phyloP scores from a whole-genome alignment of 768 basidiomycete genomes.

The Boletus bicolor region DNA sequence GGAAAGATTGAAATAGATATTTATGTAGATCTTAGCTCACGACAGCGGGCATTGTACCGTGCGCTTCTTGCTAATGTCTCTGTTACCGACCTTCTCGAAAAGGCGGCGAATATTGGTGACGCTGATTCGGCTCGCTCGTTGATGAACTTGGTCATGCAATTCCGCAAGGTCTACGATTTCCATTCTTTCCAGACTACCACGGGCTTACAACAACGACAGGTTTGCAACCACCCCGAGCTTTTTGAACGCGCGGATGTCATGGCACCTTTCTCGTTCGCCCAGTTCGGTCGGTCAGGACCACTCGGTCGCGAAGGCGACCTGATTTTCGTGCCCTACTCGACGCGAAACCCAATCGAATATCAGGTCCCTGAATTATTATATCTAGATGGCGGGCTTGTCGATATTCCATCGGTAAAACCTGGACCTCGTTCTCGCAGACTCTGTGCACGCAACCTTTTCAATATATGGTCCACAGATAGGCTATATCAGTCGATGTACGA shows the following conservation, averaged over 20 bases:
- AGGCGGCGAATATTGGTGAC: conserved; percentile 88
- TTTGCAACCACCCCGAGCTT: conserved; percentile 97
- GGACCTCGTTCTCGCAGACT: conserved; percentile 47
- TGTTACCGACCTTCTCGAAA: conserved; percentile 88
- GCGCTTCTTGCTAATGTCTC: conserved; percentile 91
- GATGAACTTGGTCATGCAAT: conserved; percentile 99
- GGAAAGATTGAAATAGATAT: conserved; percentile 92
- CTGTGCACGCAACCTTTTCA: conserved; percentile 65
- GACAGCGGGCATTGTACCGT: conserved; percentile 87
- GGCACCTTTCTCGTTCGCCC: conserved; percentile 87
- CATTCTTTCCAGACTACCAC: background rate
- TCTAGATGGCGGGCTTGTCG: conserved; percentile 69
- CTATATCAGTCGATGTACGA: conserved; percentile 67
- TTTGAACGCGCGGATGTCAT: conserved; percentile 97
- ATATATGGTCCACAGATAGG: conserved; percentile 88
- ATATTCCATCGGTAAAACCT: conserved; percentile 58
- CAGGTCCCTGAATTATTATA: conserved; percentile 73
- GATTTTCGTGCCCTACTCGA: conserved; percentile 78
- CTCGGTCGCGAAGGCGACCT: conserved; percentile 88
- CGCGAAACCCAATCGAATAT: conserved; percentile 82
- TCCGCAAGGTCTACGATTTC: conserved; percentile 71
- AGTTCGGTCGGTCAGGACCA: conserved; percentile 76
- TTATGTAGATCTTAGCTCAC: conserved; percentile 89
- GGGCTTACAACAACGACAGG: conserved; percentile 41
- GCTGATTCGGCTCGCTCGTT: conserved; percentile 88